A percentile compares a stretch with the other conserved stretches of the same genome.
These are phyloP conservation scores for Setaria viridis DNA, from an alignment of 202 grass and related monocot species.

Conservation along the genomic window DNA sequence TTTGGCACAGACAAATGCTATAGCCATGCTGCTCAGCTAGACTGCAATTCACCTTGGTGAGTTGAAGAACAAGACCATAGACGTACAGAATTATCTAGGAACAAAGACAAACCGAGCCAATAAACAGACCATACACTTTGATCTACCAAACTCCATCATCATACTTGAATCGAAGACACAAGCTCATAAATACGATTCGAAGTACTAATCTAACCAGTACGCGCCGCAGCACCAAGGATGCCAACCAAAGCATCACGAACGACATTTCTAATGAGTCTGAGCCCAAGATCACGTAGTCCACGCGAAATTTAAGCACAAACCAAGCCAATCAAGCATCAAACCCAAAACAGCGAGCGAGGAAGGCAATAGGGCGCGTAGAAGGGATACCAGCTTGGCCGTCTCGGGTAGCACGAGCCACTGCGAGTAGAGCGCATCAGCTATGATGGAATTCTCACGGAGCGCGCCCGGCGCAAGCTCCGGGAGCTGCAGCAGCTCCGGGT, in stretches of 20 bases:
- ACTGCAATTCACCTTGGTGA: not conserved
- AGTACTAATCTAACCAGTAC: constrained; percentile 23
- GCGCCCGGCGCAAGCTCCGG: constrained; percentile 81
- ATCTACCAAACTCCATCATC: constrained; percentile 20
- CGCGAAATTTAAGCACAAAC: constrained; percentile 36
- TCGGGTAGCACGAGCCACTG: constrained; percentile 96
- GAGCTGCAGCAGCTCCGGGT: constrained; percentile 94
- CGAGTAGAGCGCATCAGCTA: constrained; percentile 69
- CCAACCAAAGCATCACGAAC: constrained; percentile 23
- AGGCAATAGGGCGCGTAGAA: not conserved
- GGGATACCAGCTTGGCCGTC: constrained; percentile 81
- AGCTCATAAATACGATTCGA: not conserved
- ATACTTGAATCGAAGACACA: constrained; percentile 17
- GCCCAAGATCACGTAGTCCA: constrained; percentile 41
- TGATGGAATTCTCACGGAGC: constrained; percentile 73
- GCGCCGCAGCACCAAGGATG: constrained; percentile 5
- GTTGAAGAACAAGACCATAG: constrained; percentile 18
- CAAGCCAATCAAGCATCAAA: constrained; percentile 29
- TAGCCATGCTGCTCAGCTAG: not conserved
- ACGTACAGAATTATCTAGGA: not conserved
- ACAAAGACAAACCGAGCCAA: not conserved
- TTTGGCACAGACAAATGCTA: not conserved
- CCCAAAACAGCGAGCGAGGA: constrained; percentile 5
- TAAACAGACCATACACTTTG: constrained; percentile 23
- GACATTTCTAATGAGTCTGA: constrained; percentile 17